Percentiles rank a stretch among this genome's conserved stretches.
These are phyloP conservation scores for Erodium texanum DNA, from an alignment of 441 rosid genomes.

Conservation along the genomic window DNA sequence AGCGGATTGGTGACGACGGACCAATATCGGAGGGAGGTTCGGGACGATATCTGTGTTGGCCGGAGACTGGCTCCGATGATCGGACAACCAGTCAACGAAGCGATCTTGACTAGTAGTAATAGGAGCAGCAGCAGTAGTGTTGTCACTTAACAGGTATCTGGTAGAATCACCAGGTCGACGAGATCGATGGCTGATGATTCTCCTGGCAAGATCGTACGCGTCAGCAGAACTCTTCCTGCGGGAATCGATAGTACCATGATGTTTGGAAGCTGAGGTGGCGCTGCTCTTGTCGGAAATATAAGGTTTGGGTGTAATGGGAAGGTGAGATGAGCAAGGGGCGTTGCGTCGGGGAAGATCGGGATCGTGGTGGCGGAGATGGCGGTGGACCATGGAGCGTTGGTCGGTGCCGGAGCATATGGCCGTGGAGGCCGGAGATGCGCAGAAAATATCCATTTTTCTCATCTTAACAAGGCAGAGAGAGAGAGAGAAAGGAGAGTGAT, in stretches of 20 bases:
- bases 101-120: neutral
- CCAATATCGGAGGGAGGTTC: neutral
- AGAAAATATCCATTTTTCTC: slow-evolving; percentile 65
- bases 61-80: neutral
- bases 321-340: slow-evolving; percentile 21
- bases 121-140: neutral
- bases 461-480: slow-evolving; percentile 22
- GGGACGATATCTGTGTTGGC: neutral
- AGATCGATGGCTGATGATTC: neutral
- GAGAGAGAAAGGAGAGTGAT: neutral
- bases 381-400: slow-evolving; percentile 37
- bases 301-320: slow-evolving; percentile 44
- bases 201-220: slow-evolving; percentile 28
- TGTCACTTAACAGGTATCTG: slow-evolving; percentile 50
- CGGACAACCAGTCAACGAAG: neutral
- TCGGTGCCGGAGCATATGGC: slow-evolving; percentile 50
- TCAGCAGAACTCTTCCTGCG: slow-evolving; percentile 58
- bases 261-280: slow-evolving; percentile 1
- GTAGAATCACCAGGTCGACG: slow-evolving; percentile 28
- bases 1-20: slow-evolving; percentile 16
- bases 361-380: slow-evolving; percentile 30
- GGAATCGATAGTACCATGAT: slow-evolving; percentile 1
- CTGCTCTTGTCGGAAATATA: slow-evolving; percentile 17
- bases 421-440: slow-evolving; percentile 79
- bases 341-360: no score